Conservation (phyloP, 2,329 filamentous ascomycete genomes). For the Hymenoscyphus fructigenus region DNA sequence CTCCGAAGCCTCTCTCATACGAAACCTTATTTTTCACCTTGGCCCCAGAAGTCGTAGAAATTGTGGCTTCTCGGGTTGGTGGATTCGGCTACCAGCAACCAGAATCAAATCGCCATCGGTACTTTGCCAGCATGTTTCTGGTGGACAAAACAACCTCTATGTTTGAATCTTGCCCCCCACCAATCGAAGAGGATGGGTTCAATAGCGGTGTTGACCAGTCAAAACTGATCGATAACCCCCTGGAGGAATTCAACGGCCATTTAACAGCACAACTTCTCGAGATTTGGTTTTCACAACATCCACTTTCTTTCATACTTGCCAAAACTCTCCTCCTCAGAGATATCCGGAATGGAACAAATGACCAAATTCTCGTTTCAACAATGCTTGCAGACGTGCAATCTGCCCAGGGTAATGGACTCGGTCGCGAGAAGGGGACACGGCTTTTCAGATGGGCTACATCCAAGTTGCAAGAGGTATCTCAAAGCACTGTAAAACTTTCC, state of each 20-base stretch:
- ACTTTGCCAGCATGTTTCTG: slow-evolving; percentile 4
- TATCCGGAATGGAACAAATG: slow-evolving; percentile 7
- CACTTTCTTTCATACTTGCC: slow-evolving; percentile 10
- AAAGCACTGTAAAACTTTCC: slow-evolving; percentile 1
- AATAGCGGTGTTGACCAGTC: background rate
- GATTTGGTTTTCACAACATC: slow-evolving; percentile 15
- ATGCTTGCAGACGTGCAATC: slow-evolving; percentile 12
- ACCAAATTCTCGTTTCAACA: slow-evolving; percentile 9
- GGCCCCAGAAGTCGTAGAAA: background rate
- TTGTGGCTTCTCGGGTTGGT: background rate
- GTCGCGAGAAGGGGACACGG: background rate
- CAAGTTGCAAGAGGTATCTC: slow-evolving; percentile 5
- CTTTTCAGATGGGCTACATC: slow-evolving; percentile 8
- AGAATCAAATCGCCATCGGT: background rate
- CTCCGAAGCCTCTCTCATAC: background rate
- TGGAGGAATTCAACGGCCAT: slow-evolving; percentile 6
- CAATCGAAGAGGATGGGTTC: background rate
- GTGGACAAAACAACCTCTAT: background rate
- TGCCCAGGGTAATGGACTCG: slow-evolving; percentile 6
- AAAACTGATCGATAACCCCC: background rate
- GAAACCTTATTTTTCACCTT: background rate
- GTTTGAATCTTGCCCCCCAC: too few species aligned
- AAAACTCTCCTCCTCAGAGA: slow-evolving; percentile 12
- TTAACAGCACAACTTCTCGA: slow-evolving; percentile 11
- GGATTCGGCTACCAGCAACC: background rate